A percentile compares a stretch with the other conserved stretches of the same genome.
phyloP scores from a whole-genome alignment of 2,329 filamentous ascomycete genomes.

The Fusarium sp. region DNA sequence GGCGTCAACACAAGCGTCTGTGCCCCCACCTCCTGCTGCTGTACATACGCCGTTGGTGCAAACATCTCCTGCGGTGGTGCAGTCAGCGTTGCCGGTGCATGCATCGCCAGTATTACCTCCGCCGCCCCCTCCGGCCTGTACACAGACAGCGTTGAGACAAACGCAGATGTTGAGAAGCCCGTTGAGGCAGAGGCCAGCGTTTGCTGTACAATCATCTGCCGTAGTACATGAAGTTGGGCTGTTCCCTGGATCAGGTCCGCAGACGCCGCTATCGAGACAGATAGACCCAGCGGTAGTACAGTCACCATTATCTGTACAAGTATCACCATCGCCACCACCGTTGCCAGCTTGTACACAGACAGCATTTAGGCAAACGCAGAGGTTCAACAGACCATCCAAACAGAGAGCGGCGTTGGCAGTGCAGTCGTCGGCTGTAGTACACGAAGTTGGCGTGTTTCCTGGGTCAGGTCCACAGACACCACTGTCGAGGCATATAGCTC shows the following conservation, averaged over 20 bases:
- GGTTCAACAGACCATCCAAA: accelerated
- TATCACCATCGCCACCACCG: not conserved
- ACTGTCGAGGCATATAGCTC: not conserved
- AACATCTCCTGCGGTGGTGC: not conserved
- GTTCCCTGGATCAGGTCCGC: not conserved
- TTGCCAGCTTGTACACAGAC: not conserved
- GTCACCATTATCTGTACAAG: not conserved
- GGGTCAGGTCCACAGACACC: not conserved
- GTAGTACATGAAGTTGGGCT: not conserved
- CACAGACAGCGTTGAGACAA: not conserved
- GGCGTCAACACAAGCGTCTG: conserved; percentile 4
- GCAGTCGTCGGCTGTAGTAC: not conserved
- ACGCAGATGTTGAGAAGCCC: not conserved
- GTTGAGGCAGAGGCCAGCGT: not conserved
- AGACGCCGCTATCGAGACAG: not conserved
- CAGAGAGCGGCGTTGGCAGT: not conserved
- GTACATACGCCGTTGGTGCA: not conserved
- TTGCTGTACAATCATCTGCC: not conserved
- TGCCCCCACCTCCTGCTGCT: not conserved
- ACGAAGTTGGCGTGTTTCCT: not conserved
- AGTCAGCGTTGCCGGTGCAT: not conserved
- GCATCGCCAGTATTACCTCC: not conserved
- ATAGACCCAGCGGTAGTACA: not conserved
- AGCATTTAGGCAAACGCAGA: not conserved
- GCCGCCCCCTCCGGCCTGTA: not conserved